phyloP scores from a whole-genome alignment of 2,329 filamentous ascomycete genomes.

The Dryadomyces quercus-mongolicae region DNA sequence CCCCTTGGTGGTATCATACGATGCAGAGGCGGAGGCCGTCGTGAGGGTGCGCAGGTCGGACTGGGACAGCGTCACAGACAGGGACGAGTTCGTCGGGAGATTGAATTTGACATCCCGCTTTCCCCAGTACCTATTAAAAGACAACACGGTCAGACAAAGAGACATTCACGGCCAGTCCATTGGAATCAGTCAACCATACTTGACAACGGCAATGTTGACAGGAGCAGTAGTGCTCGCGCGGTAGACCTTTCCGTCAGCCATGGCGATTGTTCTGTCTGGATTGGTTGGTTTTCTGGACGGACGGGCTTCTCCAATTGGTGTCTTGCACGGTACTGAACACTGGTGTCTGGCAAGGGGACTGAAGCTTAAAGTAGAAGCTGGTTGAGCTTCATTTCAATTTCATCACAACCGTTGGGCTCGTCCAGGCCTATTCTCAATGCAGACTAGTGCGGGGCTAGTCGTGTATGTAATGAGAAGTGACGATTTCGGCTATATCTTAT shows the following conservation, averaged over 20 bases:
- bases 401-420: not conserved
- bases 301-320: not conserved
- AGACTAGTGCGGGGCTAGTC: conserved; percentile 6
- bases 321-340: not conserved
- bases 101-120: conserved; percentile 92
- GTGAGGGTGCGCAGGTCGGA: conserved; percentile 89
- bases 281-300: too few species aligned
- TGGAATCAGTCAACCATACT: conserved; percentile 37
- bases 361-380: not conserved
- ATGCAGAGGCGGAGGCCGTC: conserved; percentile 76
- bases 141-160: conserved; percentile 5
- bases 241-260: conserved; percentile 49
- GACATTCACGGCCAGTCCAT: not conserved
- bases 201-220: conserved; percentile 97
- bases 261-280: not conserved
- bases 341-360: not conserved
- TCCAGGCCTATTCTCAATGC: not conserved
- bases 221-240: conserved; percentile 92
- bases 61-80: conserved; percentile 93
- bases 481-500: too few species aligned
- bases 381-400: not conserved
- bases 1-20: conserved; percentile 38
- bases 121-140: conserved; percentile 61
- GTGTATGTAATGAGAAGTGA: too few species aligned
- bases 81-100: conserved; percentile 93